Percentiles rank a stretch among this genome's conserved stretches.
These are phyloP conservation scores for Diaporthe vaccinii DNA, from an alignment of 2,329 filamentous ascomycete species.

Conservation along the genomic window DNA sequence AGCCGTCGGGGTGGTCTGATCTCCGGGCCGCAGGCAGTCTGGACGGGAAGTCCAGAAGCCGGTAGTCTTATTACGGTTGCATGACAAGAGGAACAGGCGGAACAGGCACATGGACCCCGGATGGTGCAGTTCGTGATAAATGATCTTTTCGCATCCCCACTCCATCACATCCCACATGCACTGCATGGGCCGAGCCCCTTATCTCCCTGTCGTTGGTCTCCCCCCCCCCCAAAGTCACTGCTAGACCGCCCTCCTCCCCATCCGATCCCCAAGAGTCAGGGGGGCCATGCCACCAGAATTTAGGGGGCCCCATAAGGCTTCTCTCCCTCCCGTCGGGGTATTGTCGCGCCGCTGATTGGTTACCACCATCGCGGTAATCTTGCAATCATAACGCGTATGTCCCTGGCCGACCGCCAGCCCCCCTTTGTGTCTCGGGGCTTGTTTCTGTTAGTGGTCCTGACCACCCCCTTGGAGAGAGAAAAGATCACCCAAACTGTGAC, in stretches of 20 bases:
- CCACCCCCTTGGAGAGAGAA: not conserved
- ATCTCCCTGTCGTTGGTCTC: not conserved
- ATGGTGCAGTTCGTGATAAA: slow-evolving; percentile 1
- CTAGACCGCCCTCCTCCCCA: not conserved
- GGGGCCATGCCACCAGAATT: no score
- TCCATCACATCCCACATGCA: slow-evolving; percentile 13
- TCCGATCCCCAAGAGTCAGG: not conserved
- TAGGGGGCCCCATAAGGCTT: not conserved
- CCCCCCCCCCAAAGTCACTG: no score
- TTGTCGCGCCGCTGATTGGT: slow-evolving; percentile 18
- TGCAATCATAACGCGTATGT: slow-evolving; percentile 5
- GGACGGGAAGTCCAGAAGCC: not conserved
- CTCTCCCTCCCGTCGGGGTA: slow-evolving; percentile 4
- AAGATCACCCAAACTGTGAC: not conserved
- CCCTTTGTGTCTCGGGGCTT: slow-evolving; percentile 15
- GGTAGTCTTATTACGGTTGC: not conserved
- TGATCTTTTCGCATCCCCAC: not conserved
- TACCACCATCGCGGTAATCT: slow-evolving; percentile 21
- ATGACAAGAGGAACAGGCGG: not conserved
- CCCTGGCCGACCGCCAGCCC: not conserved
- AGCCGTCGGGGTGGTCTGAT: slow-evolving; percentile 17
- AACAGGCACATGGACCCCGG: not conserved
- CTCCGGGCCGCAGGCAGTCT: not conserved
- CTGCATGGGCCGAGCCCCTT: slow-evolving; percentile 3
- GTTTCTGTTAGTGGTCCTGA: not conserved